phyloP scores from a whole-genome alignment of 2,329 filamentous ascomycete genomes.

The Metarhizium sp. region DNA sequence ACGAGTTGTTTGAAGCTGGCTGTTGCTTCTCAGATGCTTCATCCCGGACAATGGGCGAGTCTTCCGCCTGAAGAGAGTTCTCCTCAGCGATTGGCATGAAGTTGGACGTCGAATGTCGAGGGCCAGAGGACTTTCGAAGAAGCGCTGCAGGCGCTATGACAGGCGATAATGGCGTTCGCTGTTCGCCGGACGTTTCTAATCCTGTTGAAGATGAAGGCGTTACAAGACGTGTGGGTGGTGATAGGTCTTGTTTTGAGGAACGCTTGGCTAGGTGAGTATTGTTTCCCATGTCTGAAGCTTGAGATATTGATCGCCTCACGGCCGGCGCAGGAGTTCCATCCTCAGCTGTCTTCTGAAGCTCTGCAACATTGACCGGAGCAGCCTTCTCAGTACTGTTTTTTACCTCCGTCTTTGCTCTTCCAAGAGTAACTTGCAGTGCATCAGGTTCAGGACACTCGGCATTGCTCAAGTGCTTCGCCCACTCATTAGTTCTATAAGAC shows the following conservation, averaged over 20 bases:
- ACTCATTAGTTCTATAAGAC: constrained; percentile 87
- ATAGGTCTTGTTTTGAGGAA: constrained; percentile 13
- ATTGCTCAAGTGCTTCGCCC: constrained; percentile 78
- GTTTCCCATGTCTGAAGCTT: constrained; percentile 15
- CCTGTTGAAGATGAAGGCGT: background rate
- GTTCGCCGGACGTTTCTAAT: constrained; percentile 2
- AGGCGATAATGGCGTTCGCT: background rate
- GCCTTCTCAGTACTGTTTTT: constrained; percentile 35
- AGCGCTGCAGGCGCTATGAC: background rate
- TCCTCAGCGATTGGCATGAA: constrained; percentile 38
- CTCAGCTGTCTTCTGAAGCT: constrained; percentile 54
- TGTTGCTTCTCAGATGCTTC: constrained; percentile 1
- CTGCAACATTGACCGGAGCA: constrained; percentile 53
- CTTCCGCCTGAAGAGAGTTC: constrained; percentile 8
- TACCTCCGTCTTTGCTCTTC: constrained; percentile 7
- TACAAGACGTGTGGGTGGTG: constrained; percentile 8
- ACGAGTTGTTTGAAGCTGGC: constrained; percentile 11
- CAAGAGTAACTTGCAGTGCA: constrained; percentile 38
- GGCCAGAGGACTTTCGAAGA: constrained; percentile 15
- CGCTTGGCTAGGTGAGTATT: constrained; percentile 6
- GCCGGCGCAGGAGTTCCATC: constrained; percentile 31
- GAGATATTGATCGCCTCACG: constrained; percentile 20
- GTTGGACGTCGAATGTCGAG: constrained; percentile 5
- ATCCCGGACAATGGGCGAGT: constrained; percentile 9
- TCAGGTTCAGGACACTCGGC: constrained; percentile 66